Base-by-base conservation (phyloP, 306 rosid genomes). In the Trifolium fragiferum region DNA sequence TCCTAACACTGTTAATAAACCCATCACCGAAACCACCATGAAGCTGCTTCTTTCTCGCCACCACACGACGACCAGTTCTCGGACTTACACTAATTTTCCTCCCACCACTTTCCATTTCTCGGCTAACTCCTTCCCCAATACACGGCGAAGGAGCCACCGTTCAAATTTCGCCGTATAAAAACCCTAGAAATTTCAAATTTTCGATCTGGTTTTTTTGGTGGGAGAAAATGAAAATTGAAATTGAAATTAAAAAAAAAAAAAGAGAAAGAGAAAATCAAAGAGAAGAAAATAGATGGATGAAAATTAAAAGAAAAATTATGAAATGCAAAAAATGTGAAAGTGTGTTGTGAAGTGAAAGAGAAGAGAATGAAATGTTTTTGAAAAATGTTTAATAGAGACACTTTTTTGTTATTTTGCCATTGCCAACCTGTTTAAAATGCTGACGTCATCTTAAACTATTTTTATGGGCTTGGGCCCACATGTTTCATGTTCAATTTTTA, bases 1-100 rank as follows among this genome's bases (percentile, higher is more conserved):
- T 86, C 75, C 82, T 86, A 5, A 86, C 90, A 63, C 90, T 86
- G 83, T 86, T 86, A 19, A 84, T 87, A 60, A 84, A 86, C 41
- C 90, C 90, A 66, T 84, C 90, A 14, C 76, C 76, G 2, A 81
- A 76, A 1, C 86, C 86, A 13, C 84, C 82, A 2, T 80, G 88
- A 43, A 82, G 86, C 18, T 77, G 84, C 69, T 80, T 82, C 86
- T 82, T 82, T 77, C 76, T 86, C 7, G 90, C 88, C 10, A 86
- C 75, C 7, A 86, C 78, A 58, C 90, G 81, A 20, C 88, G 73
- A 21, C 90, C 86, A 61, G 90, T 88, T 57, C 90, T 70, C 7
- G 90, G 90, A 49, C 88, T 84, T 81, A 77, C 88, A 21, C 86
- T 81, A 47, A 86, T 79, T 80, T 84, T 84, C 76, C 83, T 86